Evolutionary conservation across 139 green algal species (phyloP), one percentile per base, ranked within the genome.

Genomic region (Edaphochlamys debaryana): DNA sequence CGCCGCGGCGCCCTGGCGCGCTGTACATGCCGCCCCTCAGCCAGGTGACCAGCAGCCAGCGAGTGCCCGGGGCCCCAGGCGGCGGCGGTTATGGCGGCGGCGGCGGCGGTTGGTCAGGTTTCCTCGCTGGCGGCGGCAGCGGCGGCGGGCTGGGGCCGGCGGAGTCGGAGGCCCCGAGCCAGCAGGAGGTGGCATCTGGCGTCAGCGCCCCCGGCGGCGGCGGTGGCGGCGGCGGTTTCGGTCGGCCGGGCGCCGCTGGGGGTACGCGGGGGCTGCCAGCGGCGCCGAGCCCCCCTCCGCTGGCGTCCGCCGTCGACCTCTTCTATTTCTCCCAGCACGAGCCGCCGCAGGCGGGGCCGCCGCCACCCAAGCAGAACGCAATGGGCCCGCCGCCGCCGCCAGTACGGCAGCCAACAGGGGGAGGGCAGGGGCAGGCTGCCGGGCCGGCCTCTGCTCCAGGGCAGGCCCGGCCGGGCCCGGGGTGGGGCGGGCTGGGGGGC

Each of bases 1-100:
- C n/a, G n/a, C n/a, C n/a, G n/a, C 45, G 71, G 9, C 52, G 71
- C 4, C 50, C 71, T 11, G 71, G 71, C 23, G 52, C 34, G 20
- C 23, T 79, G 20, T 79, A 79, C 54, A 79, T 79, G 71, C 71
- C 71, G 34, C 52, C 71, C 23, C 52, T 67, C 23, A 67, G 71
- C 71, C 71, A 79, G 36, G 23, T 79, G 34, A 22, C n/a, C 1
- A 67, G 71, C 50, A 22, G 52, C 52, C 11, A 4, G 36, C 36
- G 11, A 4, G 8, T 20, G 36, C 5, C 34, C 36, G 36, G 11
- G 34, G 40, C 38, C n/a, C n/a, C n/a, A n/a, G 30, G 29, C 67
- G 8, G 25, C 67, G 7, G 20, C 67, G 29, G 13, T 23, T 34
- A 20, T 40, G 3, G 67, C 67, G 7, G 67, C 67, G 30, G 66